Evolutionary conservation across 1,284 basidiomycete genomes (phyloP), one percentile per base, ranked within the genome.

Genomic region (Malassezia obtusa): DNA sequence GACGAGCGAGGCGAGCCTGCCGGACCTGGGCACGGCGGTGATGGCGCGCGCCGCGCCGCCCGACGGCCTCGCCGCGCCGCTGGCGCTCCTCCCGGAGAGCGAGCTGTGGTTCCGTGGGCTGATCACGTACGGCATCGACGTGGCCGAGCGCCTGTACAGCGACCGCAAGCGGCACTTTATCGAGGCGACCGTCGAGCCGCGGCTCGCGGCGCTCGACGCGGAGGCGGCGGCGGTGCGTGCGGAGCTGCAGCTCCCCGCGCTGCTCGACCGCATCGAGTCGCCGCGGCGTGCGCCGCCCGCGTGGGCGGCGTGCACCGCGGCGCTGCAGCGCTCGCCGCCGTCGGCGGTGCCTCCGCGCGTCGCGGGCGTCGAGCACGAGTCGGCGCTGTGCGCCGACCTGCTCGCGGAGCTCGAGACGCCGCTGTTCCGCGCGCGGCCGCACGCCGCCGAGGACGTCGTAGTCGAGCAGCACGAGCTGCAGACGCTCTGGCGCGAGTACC

Each of bases 131-230:
- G 89, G 89, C n/a, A 86, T 89, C 0, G 83, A 84, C 60, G 80
- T 87, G 48, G 91, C 90, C 3, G 82, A 94, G 59, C 88, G 88
- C 62, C 84, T 96, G 12, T 96, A 94, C 76, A 82, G 86, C 45
- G 85, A 94, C 63, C 78, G 87, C 31, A 88, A 86, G 68, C 80
- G 83, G 46, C 83, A 82, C 31, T 79, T 87, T 43, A 75, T 95
- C 21, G 77, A 84, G 43, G 82, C 86, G 28, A 81, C 83, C 53
- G 78, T 96, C 5, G 75, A 79, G 12, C 80, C 81, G 28, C 78
- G 78, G 43, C 80, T 83, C 9, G 81, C 83, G 57, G 81, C 83
- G 37, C 76, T 89, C 4, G 84, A 89, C 65, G 79, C 81, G 32
- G 73, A 79, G 26, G 50, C 62, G 0, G 37, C 36, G 58, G 91